Percentiles rank a stretch among this genome's conserved stretches.
These are phyloP conservation scores for Boletus tylopilopsis DNA, from an alignment of 768 basidiomycete genomes.

Conservation along the genomic window DNA sequence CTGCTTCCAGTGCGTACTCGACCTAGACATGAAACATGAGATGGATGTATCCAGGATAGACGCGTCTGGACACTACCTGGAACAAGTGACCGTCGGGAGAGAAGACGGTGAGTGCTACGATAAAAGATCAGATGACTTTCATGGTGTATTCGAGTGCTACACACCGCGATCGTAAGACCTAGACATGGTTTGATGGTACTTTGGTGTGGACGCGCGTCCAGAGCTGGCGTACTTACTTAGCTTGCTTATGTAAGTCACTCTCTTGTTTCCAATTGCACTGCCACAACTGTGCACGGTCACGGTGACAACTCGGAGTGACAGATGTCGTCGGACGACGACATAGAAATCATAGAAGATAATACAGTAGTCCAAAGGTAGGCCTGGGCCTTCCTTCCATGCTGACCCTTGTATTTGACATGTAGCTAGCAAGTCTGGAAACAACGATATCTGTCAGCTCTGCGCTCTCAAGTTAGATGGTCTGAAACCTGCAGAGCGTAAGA, in stretches of 20 bases:
- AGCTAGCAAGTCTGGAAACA: constrained; percentile 10
- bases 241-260: constrained; percentile 23
- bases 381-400: background rate
- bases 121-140: constrained; percentile 2
- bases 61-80: constrained; percentile 59
- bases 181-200: constrained; percentile 55
- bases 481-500: constrained; percentile 37
- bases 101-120: constrained; percentile 89
- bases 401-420: background rate
- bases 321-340: constrained; percentile 13
- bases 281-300: constrained; percentile 2
- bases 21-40: constrained; percentile 54
- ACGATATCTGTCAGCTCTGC: constrained; percentile 52
- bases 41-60: constrained; percentile 12
- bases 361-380: constrained; percentile 14
- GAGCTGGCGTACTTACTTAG: constrained; percentile 19
- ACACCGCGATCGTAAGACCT: constrained; percentile 97
- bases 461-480: constrained; percentile 36
- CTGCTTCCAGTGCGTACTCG: constrained; percentile 98
- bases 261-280: background rate
- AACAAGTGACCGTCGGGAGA: constrained; percentile 99
- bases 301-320: no score
- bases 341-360: constrained; percentile 21
- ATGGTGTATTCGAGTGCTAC: constrained; percentile 3
- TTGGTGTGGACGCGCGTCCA: constrained; percentile 54